These are phyloP conservation scores for Handroanthus guayacan DNA, from an alignment of 257 asterid genomes.

Conservation along the genomic window DNA sequence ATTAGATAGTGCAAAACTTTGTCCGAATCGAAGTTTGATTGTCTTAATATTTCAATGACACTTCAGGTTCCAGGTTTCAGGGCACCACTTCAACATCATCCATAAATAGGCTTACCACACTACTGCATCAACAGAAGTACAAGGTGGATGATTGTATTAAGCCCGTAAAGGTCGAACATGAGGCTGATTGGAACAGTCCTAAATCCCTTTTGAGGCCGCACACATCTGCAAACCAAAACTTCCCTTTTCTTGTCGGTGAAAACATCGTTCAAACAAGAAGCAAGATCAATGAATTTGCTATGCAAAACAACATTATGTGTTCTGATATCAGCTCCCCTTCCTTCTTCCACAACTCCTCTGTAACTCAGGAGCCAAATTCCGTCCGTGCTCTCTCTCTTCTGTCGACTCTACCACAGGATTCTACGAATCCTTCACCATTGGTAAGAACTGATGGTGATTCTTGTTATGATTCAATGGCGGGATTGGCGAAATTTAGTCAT, in stretches of 20 bases:
- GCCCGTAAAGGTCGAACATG: no score
- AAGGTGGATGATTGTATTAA: background rate
- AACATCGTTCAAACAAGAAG: background rate
- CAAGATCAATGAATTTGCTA: slow-evolving; percentile 3
- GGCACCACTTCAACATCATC: slow-evolving; percentile 1
- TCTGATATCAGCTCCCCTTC: background rate
- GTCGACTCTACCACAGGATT: background rate
- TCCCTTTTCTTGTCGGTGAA: background rate
- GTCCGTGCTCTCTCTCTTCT: slow-evolving; percentile 2
- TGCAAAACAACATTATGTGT: background rate
- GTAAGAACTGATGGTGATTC: background rate
- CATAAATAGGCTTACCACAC: background rate
- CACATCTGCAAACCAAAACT: background rate
- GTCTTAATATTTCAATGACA: background rate
- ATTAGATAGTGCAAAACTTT: no score
- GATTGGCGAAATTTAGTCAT: background rate
- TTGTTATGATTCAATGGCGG: background rate
- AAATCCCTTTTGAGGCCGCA: background rate
- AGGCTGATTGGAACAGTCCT: background rate
- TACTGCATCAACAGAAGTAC: background rate
- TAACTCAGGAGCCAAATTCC: background rate
- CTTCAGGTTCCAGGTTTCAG: slow-evolving; percentile 6
- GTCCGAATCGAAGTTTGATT: background rate
- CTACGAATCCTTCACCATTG: background rate
- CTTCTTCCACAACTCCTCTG: background rate